phyloP scores from a whole-genome alignment of 2,329 filamentous ascomycete genomes.

The Scedosporium aurantiacum region DNA sequence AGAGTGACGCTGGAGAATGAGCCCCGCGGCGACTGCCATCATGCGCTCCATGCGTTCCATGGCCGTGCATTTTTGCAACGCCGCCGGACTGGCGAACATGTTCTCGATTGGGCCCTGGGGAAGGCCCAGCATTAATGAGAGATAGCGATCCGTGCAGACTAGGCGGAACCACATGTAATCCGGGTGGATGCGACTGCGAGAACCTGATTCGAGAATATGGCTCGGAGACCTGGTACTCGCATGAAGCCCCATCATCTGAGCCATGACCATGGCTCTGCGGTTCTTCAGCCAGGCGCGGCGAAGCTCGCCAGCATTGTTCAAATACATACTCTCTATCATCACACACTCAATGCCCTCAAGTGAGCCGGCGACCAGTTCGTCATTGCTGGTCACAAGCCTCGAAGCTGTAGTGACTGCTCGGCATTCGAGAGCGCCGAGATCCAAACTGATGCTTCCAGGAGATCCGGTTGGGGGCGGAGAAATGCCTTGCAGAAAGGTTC shows the following conservation, averaged over 20 bases:
- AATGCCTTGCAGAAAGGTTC: background rate
- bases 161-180: conserved; percentile 25
- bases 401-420: background rate
- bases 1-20: background rate
- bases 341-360: conserved; percentile 39
- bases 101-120: conserved; percentile 19
- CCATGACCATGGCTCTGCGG: conserved; percentile 32
- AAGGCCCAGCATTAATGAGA: conserved; percentile 29
- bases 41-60: conserved; percentile 23
- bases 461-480: background rate
- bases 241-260: conserved; percentile 17
- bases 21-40: background rate
- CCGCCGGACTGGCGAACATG: conserved; percentile 11
- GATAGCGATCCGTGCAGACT: conserved; percentile 23
- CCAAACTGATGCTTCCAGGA: background rate
- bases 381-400: conserved; percentile 9
- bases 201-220: background rate
- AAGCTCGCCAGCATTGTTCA: conserved; percentile 34
- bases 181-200: background rate
- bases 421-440: background rate
- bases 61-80: conserved; percentile 6
- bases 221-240: background rate
- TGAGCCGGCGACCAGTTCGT: conserved; percentile 32
- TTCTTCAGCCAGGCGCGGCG: conserved; percentile 28
- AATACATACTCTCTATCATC: conserved; percentile 34